Percentiles rank a stretch among this genome's conserved stretches.
phyloP scores from a whole-genome alignment of 1,139 yeast species.

The Candida glucosophila region DNA sequence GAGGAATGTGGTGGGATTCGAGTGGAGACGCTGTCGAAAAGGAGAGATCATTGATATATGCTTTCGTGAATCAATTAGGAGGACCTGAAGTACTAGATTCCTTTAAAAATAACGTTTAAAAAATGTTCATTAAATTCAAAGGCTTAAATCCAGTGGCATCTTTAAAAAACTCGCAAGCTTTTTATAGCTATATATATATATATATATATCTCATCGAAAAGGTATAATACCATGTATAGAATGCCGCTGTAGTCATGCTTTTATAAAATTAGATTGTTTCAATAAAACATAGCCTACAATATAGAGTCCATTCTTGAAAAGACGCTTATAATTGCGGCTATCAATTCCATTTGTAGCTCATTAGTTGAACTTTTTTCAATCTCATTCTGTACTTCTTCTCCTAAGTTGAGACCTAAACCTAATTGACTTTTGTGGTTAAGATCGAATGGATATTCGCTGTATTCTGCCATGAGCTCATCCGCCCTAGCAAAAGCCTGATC shows the following conservation, averaged over 20 bases:
- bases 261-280: no score
- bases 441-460: constrained; percentile 79
- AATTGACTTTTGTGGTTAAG: constrained; percentile 45
- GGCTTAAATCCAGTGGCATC: no score
- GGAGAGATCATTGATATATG: constrained; percentile 27
- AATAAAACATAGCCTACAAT: no score
- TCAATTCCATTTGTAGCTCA: constrained; percentile 74
- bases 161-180: no score
- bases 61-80: constrained; percentile 35
- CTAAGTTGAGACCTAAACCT: constrained; percentile 73
- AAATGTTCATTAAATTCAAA: no score
- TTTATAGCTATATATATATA: no score
- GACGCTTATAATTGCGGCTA: constrained; percentile 76
- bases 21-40: constrained; percentile 48
- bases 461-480: constrained; percentile 78
- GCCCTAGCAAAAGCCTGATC: constrained; percentile 92
- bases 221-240: no score
- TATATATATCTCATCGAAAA: no score
- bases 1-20: constrained; percentile 96
- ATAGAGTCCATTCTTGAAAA: constrained; percentile 54
- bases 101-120: no score
- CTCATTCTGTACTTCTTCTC: constrained; percentile 60
- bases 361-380: constrained; percentile 44
- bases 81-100: constrained; percentile 17
- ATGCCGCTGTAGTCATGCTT: no score